A percentile compares a stretch with the other conserved stretches of the same genome.
Evolutionary conservation across 2,329 filamentous ascomycete species (phyloP).

Genomic region (Penicillium sp.): DNA sequence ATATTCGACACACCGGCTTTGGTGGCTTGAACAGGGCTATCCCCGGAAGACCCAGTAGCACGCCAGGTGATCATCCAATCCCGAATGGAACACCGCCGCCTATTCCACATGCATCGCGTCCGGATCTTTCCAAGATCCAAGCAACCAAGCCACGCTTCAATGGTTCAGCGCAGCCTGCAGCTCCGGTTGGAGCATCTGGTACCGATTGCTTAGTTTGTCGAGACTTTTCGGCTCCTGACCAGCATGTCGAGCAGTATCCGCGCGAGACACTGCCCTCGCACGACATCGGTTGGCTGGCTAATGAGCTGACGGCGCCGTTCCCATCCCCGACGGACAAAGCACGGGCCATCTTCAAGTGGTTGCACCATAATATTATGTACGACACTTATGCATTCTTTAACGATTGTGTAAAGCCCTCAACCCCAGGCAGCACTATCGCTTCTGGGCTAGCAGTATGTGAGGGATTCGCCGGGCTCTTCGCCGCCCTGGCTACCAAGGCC

Average conservation of each 20-base stretch:
- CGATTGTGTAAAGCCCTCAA: constrained; percentile 67
- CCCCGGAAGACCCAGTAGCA: constrained; percentile 19
- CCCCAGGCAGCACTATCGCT: constrained; percentile 73
- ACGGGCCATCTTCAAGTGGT: constrained; percentile 90
- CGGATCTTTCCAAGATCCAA: constrained; percentile 62
- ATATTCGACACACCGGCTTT: constrained; percentile 52
- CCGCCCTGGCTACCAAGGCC: constrained; percentile 74
- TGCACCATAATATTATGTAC: constrained; percentile 90
- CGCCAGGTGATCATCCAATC: constrained; percentile 18
- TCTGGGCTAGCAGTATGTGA: constrained; percentile 86
- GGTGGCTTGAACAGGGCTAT: constrained; percentile 48
- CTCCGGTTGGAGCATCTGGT: constrained; percentile 21
- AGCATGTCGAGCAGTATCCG: constrained; percentile 77
- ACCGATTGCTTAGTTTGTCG: constrained; percentile 76
- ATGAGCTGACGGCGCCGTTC: constrained; percentile 78
- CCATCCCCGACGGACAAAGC: constrained; percentile 86
- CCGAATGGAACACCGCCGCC: constrained; percentile 48
- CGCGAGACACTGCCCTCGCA: constrained; percentile 70
- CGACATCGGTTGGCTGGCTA: constrained; percentile 73
- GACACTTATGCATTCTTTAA: constrained; percentile 80
- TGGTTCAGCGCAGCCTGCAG: constrained; percentile 21
- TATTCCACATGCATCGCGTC: constrained; percentile 58
- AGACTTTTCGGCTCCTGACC: constrained; percentile 83
- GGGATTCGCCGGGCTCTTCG: constrained; percentile 85
- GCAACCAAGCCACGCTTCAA: constrained; percentile 54